Base-by-base conservation (phyloP, 441 rosid species). In the Kokia cookei region DNA sequence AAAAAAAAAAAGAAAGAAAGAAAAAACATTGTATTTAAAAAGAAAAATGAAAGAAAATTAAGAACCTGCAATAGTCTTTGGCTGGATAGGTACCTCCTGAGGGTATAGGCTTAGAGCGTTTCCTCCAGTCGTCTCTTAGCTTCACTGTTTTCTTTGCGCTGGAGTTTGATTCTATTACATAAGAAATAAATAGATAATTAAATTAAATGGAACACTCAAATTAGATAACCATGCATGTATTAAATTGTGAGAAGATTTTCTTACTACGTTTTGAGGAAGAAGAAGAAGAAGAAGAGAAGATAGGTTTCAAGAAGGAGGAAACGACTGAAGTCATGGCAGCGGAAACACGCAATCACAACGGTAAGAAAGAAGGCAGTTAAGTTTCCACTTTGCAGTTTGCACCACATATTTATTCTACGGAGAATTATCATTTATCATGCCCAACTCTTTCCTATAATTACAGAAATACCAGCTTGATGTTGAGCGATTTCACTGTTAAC, bases 1-100 rank as follows among this genome's bases (percentile, higher is more conserved):
- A 70, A 14, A 22, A 13, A 7, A 13, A 70, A 14, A 22, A 13
- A 7, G 2, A 50, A 13, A 10, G 26, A 32, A 45, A 26, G 32
- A 29, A 29, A 29, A 29, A 29, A 51, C 12, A 43, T 43, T 58
- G 3, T 26, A 54, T 54, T 54, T 29, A 5, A 43, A 60, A 19
- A 12, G n/a, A n/a, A 70, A 12, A n/a, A 13, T 45, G 1, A 50
- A 13, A 11, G 11, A 32, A 45, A 26, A 7, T 2, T 29, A 45
- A 69, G 51, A 71, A 88, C 98, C 98, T 93, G 98, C 97, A 94
- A 65, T 94, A 92, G 42, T 94, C 98, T 82, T 94, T 94, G 24
- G 98, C 98, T 17, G 98, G 98, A 78, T 94, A 94, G 24, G 88
- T 91, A 35, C 97, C 90, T 40, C 98, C 97, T 0, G 90, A 90